Percentiles rank a stretch among this genome's conserved stretches.
Conservation (phyloP, 2,329 filamentous ascomycete genomes). For the Eutypa lata region DNA sequence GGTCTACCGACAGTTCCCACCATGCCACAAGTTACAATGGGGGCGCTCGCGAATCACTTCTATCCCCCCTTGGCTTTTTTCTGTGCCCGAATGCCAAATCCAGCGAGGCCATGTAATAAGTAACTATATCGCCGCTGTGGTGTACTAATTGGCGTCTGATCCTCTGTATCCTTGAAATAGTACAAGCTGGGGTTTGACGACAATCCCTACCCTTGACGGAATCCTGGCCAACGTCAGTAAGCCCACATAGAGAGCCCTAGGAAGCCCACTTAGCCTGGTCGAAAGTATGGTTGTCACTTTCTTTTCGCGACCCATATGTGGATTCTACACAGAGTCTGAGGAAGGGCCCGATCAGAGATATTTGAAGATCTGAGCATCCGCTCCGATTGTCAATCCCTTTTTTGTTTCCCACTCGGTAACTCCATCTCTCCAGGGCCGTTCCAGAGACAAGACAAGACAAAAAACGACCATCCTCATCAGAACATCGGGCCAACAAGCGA, state of each 20-base stretch:
- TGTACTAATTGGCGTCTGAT: background rate
- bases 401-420: background rate
- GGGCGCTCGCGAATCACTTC: background rate
- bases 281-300: background rate
- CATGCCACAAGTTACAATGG: background rate
- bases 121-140: background rate
- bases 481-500: slow-evolving; percentile 2
- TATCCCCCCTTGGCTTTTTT: background rate
- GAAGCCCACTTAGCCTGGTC: background rate
- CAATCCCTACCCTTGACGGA: background rate
- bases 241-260: background rate
- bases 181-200: background rate
- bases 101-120: background rate
- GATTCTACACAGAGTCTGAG: background rate
- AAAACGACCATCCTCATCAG: background rate
- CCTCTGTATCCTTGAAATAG: background rate
- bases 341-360: background rate
- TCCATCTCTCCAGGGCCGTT: background rate
- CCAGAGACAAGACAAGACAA: background rate
- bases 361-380: background rate
- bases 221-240: background rate
- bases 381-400: background rate
- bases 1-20: background rate
- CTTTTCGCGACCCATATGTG: background rate
- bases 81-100: background rate